A percentile compares a stretch with the other conserved stretches of the same genome.
These are phyloP conservation scores for Cynara cardunculus DNA, from an alignment of 129 eudicot genomes.

Conservation along the genomic window DNA sequence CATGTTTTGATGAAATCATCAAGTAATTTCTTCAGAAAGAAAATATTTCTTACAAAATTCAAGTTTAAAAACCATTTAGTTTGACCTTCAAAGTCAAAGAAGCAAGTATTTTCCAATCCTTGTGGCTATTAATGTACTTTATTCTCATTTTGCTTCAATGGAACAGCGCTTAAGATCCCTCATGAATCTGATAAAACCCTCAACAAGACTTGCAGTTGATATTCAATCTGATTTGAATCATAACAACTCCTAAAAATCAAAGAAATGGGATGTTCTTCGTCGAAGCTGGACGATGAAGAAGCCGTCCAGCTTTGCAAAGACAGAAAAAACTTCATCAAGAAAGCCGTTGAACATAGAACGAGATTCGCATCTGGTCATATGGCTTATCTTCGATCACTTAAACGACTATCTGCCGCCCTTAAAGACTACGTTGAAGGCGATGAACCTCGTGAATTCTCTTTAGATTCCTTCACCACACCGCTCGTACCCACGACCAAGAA, in stretches of 20 bases:
- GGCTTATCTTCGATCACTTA: constrained; percentile 78
- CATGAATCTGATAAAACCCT: constrained; percentile 54
- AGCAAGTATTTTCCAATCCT: not conserved
- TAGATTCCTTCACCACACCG: constrained; percentile 62
- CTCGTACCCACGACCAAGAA: constrained; percentile 57
- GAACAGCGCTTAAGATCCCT: constrained; percentile 35
- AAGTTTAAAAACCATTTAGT: not conserved
- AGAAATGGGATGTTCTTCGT: constrained; percentile 96
- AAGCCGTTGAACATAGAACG: constrained; percentile 87
- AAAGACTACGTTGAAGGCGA: constrained; percentile 84
- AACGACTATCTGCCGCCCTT: constrained; percentile 82
- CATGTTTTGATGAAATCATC: not conserved
- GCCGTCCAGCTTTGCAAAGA: constrained; percentile 89
- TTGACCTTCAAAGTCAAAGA: constrained; percentile 6
- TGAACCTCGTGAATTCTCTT: constrained; percentile 69
- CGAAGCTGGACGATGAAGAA: constrained; percentile 89
- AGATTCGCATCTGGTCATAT: constrained; percentile 72
- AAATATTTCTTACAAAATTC: not conserved
- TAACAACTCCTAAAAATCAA: constrained; percentile 31
- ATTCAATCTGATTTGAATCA: constrained; percentile 32
- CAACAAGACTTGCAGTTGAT: constrained; percentile 22
- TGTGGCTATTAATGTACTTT: not conserved
- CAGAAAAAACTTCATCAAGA: constrained; percentile 79
- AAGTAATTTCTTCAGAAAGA: not conserved
- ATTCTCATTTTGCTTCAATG: constrained; percentile 2